Percentiles rank a stretch among this genome's conserved stretches.
These are phyloP conservation scores for Fusarium brevicatenulatum DNA, from an alignment of 2,329 filamentous ascomycete genomes.

Conservation along the genomic window DNA sequence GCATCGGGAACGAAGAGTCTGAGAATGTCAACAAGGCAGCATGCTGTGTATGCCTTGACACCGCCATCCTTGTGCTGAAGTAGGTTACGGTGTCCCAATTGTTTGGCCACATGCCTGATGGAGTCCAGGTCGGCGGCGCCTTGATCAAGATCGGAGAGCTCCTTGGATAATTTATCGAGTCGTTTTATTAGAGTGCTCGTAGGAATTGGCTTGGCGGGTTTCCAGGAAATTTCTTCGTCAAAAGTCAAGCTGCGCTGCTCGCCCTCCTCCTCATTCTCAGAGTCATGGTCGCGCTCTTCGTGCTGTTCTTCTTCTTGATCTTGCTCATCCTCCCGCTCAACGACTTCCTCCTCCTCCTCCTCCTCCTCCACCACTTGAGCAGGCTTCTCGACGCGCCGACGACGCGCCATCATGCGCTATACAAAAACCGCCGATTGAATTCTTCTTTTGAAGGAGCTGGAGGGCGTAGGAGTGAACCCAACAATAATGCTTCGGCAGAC, in stretches of 20 bases:
- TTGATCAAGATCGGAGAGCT: conserved; percentile 87
- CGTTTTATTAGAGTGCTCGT: conserved; percentile 84
- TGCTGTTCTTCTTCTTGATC: conserved; percentile 29
- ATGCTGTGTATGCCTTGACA: conserved; percentile 87
- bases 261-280: conserved; percentile 41
- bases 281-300: conserved; percentile 26
- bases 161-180: conserved; percentile 81
- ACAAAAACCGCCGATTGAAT: conserved; percentile 2
- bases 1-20: conserved; percentile 93
- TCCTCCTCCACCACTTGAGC: conserved; percentile 41
- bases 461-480: not conserved
- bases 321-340: conserved; percentile 41
- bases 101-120: conserved; percentile 83
- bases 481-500: not conserved
- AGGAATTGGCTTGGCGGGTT: conserved; percentile 87
- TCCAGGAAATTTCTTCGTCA: conserved; percentile 88
- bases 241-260: conserved; percentile 70
- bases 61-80: conserved; percentile 93
- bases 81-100: conserved; percentile 83
- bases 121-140: conserved; percentile 86
- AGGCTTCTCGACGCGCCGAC: conserved; percentile 49
- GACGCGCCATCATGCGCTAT: conserved; percentile 50
- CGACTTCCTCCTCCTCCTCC: conserved; percentile 43
- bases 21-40: conserved; percentile 92
- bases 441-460: not conserved